These are phyloP conservation scores for Pyrenochaeta sp. DNA, from an alignment of 2,329 filamentous ascomycete species.

Conservation along the genomic window DNA sequence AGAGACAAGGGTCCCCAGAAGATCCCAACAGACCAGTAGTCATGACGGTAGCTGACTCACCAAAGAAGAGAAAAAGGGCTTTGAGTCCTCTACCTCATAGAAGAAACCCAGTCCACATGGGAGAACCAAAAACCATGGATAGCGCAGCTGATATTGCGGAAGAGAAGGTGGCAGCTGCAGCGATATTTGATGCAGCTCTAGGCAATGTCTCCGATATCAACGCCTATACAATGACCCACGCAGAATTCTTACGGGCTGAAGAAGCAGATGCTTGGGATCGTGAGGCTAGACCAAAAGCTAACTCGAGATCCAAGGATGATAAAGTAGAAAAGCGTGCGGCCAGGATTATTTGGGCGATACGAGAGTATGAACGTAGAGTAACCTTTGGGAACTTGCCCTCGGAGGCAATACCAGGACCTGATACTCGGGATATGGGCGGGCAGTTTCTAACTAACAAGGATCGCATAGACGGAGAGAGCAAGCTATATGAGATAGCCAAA, in stretches of 20 bases:
- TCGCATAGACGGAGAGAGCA: conserved; percentile 60
- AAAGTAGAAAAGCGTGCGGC: conserved; percentile 41
- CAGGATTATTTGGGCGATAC: conserved; percentile 46
- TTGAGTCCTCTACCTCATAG: conserved; percentile 25
- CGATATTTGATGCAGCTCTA: conserved; percentile 15
- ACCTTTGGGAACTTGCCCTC: conserved; percentile 54
- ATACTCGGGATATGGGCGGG: conserved; percentile 57
- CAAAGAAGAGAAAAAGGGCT: conserved; percentile 45
- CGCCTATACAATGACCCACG: conserved; percentile 31
- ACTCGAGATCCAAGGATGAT: conserved; percentile 19
- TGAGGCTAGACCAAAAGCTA: conserved; percentile 26
- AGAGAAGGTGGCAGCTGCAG: neutral
- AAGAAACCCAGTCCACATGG: conserved; percentile 20
- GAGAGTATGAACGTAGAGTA: conserved; percentile 53
- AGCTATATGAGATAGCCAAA: conserved; percentile 65
- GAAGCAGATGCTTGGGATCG: conserved; percentile 48
- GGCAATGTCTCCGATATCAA: conserved; percentile 1
- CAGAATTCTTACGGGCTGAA: conserved; percentile 43
- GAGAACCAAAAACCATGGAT: conserved; percentile 8
- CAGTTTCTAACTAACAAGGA: conserved; percentile 56
- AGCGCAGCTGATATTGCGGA: conserved; percentile 1
- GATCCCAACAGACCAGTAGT: conserved; percentile 29
- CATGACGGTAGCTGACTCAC: conserved; percentile 42
- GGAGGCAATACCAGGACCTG: conserved; percentile 50
- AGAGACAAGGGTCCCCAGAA: conserved; percentile 30